A percentile compares a stretch with the other conserved stretches of the same genome.
phyloP scores from a whole-genome alignment of 805 yeast species.

The Candida lessepsii region DNA sequence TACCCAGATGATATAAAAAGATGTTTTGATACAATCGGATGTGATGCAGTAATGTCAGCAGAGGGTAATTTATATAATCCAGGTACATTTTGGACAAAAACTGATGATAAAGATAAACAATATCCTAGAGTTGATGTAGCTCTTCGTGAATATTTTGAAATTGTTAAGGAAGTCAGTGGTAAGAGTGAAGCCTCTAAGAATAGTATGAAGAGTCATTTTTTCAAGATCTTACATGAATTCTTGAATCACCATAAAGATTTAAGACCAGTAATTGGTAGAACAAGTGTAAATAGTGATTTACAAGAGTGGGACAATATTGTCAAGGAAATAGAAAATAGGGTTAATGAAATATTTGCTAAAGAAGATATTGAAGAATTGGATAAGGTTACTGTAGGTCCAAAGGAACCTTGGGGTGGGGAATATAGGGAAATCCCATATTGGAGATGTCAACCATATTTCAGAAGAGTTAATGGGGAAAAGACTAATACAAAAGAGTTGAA shows the following conservation, averaged over 20 bases:
- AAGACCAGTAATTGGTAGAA: slow-evolving; percentile 65
- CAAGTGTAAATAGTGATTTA: slow-evolving; percentile 38
- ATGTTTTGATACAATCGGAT: slow-evolving; percentile 59
- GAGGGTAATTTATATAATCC: slow-evolving; percentile 95
- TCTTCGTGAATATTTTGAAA: slow-evolving; percentile 83
- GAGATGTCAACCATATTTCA: slow-evolving; percentile 95
- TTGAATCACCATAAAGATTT: slow-evolving; percentile 74
- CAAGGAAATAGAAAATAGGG: slow-evolving; percentile 62
- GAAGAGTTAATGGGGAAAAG: slow-evolving; percentile 78
- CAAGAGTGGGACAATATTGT: slow-evolving; percentile 54
- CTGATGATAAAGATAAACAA: slow-evolving; percentile 55
- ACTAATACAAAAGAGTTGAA: slow-evolving; percentile 37
- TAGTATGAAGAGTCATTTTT: slow-evolving; percentile 91
- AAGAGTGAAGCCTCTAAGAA: slow-evolving; percentile 72
- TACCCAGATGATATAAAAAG: slow-evolving; percentile 81
- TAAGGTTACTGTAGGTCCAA: slow-evolving; percentile 50
- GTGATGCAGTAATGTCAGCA: slow-evolving; percentile 97
- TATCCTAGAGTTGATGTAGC: slow-evolving; percentile 85
- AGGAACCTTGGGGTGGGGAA: slow-evolving; percentile 72
- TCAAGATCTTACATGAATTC: slow-evolving; percentile 82
- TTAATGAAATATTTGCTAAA: slow-evolving; percentile 52
- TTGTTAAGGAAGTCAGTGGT: slow-evolving; percentile 44
- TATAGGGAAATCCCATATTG: slow-evolving; percentile 87
- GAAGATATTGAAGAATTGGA: slow-evolving; percentile 58
- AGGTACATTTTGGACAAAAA: slow-evolving; percentile 70